Evolutionary conservation across 1,284 basidiomycete species (phyloP), one percentile per base, ranked within the genome.

Genomic region (Xanthoconium separans): DNA sequence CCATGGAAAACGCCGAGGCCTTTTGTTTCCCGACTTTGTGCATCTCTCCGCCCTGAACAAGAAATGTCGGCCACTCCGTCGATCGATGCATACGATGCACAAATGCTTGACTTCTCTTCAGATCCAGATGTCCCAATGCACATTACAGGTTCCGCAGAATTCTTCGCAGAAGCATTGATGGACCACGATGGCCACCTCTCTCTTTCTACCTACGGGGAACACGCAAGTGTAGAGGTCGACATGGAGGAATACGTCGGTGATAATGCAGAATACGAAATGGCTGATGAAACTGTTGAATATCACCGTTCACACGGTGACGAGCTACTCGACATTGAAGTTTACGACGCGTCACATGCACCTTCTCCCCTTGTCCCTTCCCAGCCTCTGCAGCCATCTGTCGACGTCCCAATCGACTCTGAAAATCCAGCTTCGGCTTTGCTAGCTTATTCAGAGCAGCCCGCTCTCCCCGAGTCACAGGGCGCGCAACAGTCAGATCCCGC

Each of bases 201-300:
- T 33, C 15, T 63, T 53, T 64, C 66, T 44, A 22, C 64, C 44
- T 68, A 73, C 54, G 71, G 66, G 41, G 67, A 70, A 50, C 74
- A 77, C 47, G 64, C 73, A 42, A 77, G 75, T 44, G 75, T 87
- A 47, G 88, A 89, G 65, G 77, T 90, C 48, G 88, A 90, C 56
- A 89, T 90, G 85, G 85, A 85, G 53, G 70, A 74, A 43, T 80
- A 82, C 60, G 72, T 78, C 27, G 79, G 78, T 64, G 74, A 76
- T 30, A 77, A 78, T 55, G 71, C 74, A 43, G 88, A 90, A 69
- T 89, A 85, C 65, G 87, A 89, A 59, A 90, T 90, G 87, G 77
- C 75, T 18, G 85, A 69, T 46, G 69, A 71, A 61, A 71, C 66
- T 11, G 54, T 50, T 20, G 72, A 70, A 49, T 61, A 66, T 69